Evolutionary conservation across 2,329 filamentous ascomycete species (phyloP), one percentile per base, ranked within the genome.

Genomic region (Cladosporium sphaerospermum): DNA sequence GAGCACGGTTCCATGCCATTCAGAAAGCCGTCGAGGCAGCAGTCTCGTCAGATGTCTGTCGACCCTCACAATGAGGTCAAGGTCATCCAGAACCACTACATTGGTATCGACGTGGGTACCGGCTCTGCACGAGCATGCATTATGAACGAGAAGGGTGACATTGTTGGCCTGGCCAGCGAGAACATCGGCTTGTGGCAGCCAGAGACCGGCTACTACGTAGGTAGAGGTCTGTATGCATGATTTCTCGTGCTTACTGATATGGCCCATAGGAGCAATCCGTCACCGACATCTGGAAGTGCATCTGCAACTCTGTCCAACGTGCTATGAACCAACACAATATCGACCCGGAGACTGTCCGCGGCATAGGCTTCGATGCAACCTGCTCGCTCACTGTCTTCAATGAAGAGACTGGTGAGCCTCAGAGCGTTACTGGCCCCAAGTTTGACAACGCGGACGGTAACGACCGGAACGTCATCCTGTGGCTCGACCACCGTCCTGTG

Each of bases 301-400:
- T 99, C 68, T 96, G 91, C 75, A 80, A 83, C 56, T 93, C 89
- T 40, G 89, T 96, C 36, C 86, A 90, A 64, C 81, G 84, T 49
- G 89, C 91, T 42, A 80, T 97, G 64, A 80, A 79, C 66, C 86
- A 96, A 69, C 87, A 92, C 61, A 85, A 84, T 62, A 84, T 95
- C 61, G 84, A 92, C 63, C 80, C 85, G 4, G 75, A 75, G 57
- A 84, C 81, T 34, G 86, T 99, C 63, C 86, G 86, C 62, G 93
- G 93, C 54, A 89, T 99, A 64, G 93, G 93, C 50, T 97, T 99
- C 71, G 93, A 99, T 70, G 93, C 93, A 18, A 99, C 93, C n/a
- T 99, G 93, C 77, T 99, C 93, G 14, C 82, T 99, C 28, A 82
- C 91, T 32, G 91, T 97, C 61, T 96, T 99, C 73, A 80, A 85